Base-by-base conservation (phyloP, 805 yeast species). In the Sugiyamaella chiloensis region DNA sequence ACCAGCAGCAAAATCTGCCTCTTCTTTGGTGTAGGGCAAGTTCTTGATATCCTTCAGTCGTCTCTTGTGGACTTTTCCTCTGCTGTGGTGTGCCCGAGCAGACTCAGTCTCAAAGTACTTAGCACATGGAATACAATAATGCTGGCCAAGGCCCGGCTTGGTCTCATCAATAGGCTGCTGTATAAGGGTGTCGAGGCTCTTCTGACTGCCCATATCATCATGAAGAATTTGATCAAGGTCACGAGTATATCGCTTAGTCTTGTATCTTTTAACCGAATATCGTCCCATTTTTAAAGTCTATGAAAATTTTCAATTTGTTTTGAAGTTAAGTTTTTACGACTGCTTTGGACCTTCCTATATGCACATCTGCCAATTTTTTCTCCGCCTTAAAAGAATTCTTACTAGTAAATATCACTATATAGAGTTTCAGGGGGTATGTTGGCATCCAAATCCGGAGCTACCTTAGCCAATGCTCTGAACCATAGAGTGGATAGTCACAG, bases 81-180 rank as follows among this genome's bases (percentile, higher is more conserved):
- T 79, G 53, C 76, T 68, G 69, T 93, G 99, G 11, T 82, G 74
- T 51, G 79, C 80, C 47, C 87, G 72, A 5, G 95, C 85, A 26
- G 68, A 64, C 39, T 85, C 88, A 48, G 83, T 81, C 63, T 90
- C 96, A 61, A 81, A 88, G 67, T 93, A 88, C 63, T 84, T 86
- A 42, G 95, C 95, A 73, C 99, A 93, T 54, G 89, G 96, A 46
- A 93, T 75, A 67, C 98, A 93, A 66, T 87, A 93, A 67, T 79
- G 84, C 67, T 93, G 98, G 12, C 96, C 99, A 55, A 93, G 70
- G 1, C 99, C 99, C 0, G 97, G 90, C 62, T 84, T 83, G 37
- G 81, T 79, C 68, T 91, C 98, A 66, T 91, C 96, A 48, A 86
- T 66, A 4, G 87, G 85, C 67, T 91, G 98, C 63, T 85, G 82